Evolutionary conservation across 257 asterid species (phyloP).

Genomic region (Ilex asprella): DNA sequence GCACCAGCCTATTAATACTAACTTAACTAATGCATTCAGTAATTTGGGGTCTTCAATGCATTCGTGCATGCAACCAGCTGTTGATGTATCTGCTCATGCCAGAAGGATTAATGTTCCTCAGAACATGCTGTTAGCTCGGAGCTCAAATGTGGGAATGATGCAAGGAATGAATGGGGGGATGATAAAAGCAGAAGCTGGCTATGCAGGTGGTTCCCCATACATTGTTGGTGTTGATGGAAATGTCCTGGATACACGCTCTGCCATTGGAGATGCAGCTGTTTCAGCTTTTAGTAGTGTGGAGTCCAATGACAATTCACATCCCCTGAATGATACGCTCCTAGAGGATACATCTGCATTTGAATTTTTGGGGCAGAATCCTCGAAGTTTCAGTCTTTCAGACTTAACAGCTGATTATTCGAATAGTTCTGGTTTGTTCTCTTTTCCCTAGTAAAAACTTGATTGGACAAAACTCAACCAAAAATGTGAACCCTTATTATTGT

Average conservation of each 20-base stretch:
- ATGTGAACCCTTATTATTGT: too few relatives aligned
- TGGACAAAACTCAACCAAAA: too few relatives aligned
- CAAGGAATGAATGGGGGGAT: conserved; percentile 43
- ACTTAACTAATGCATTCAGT: conserved; percentile 28
- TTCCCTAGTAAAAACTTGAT: not conserved
- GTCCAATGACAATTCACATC: conserved; percentile 39
- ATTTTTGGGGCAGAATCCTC: conserved; percentile 47
- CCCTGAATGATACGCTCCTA: conserved; percentile 44
- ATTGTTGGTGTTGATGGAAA: conserved; percentile 46
- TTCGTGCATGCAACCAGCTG: conserved; percentile 36
- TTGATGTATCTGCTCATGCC: conserved; percentile 32
- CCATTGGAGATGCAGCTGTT: conserved; percentile 60
- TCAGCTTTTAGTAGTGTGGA: conserved; percentile 57
- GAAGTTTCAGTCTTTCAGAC: conserved; percentile 45
- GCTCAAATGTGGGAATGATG: conserved; percentile 44
- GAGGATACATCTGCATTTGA: conserved; percentile 60
- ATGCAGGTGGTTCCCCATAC: conserved; percentile 48
- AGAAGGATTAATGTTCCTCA: conserved; percentile 37
- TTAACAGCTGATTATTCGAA: conserved; percentile 44
- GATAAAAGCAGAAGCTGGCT: conserved; percentile 51
- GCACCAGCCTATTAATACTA: conserved; percentile 29
- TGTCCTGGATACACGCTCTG: conserved; percentile 47
- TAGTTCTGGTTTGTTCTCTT: conserved; percentile 44
- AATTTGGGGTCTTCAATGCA: conserved; percentile 41
- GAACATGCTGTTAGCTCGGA: conserved; percentile 45